These are phyloP conservation scores for Paralagenidium karlingii DNA, from an alignment of 352 stramenopile species.

Conservation along the genomic window DNA sequence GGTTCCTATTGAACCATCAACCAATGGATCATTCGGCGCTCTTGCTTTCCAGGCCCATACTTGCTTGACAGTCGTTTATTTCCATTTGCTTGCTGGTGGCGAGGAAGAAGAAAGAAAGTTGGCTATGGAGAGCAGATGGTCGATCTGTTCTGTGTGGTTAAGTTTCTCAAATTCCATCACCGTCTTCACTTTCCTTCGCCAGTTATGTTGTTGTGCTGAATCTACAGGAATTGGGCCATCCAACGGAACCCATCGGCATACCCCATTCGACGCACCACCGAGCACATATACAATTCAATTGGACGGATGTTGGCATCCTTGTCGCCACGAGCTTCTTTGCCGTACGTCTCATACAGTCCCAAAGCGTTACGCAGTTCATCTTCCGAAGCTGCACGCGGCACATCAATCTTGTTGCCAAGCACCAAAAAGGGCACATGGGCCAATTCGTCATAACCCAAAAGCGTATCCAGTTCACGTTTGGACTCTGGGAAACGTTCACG, in stretches of 20 bases:
- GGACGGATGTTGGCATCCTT: constrained; percentile 84
- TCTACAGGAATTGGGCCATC: constrained; percentile 86
- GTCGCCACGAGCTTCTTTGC: constrained; percentile 92
- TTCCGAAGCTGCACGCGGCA: constrained; percentile 93
- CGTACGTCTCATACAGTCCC: constrained; percentile 97
- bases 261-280: constrained; percentile 96
- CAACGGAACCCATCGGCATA: constrained; percentile 94
- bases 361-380: constrained; percentile 95
- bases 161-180: too few relatives aligned
- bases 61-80: too few relatives aligned
- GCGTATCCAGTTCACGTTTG: constrained; percentile 96
- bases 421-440: constrained; percentile 98
- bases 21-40: too few relatives aligned
- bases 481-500: constrained; percentile 97
- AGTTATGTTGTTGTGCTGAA: too few relatives aligned
- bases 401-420: constrained; percentile 99
- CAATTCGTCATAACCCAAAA: constrained; percentile 96
- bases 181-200: too few relatives aligned
- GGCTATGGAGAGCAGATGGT: too few relatives aligned
- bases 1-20: too few relatives aligned
- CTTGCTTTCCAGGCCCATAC: too few relatives aligned
- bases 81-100: too few relatives aligned
- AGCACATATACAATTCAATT: constrained; percentile 99
- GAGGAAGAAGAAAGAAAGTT: too few relatives aligned
- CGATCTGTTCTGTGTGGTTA: too few relatives aligned